Evolutionary conservation across 1,139 yeast species (phyloP).

Genomic region (Hansenula lynferdii): DNA sequence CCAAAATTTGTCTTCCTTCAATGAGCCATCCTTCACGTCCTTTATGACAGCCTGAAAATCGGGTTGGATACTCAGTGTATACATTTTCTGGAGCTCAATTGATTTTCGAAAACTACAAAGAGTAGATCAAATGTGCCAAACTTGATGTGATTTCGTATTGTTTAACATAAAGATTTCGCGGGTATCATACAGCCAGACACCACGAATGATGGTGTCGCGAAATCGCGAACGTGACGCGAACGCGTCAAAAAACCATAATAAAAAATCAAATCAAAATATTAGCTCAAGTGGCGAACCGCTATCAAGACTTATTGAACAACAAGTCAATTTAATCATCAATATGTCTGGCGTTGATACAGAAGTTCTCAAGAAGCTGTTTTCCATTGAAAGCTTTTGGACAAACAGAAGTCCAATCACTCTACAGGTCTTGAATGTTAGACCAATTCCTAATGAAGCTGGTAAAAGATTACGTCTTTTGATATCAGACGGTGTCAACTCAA

Average conservation of each 20-base stretch:
- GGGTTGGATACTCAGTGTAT: conserved; percentile 32
- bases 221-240: background rate
- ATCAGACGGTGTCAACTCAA: conserved; percentile 58
- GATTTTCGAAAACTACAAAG: background rate
- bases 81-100: conserved; percentile 2
- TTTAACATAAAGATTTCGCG: too few relatives aligned
- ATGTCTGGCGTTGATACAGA: conserved; percentile 12
- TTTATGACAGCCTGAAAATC: conserved; percentile 36
- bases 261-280: background rate
- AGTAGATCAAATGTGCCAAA: background rate
- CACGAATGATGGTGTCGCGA: background rate
- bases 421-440: conserved; percentile 45
- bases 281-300: conserved; percentile 1
- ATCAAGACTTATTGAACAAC: too few relatives aligned
- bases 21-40: conserved; percentile 28
- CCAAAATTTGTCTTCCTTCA: conserved; percentile 34
- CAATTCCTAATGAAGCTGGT: conserved; percentile 38
- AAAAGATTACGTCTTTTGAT: conserved; percentile 52
- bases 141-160: background rate
- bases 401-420: conserved; percentile 33
- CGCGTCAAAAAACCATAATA: background rate
- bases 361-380: conserved; percentile 13
- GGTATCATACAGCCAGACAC: background rate
- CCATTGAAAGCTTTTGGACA: conserved; percentile 14
- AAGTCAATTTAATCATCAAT: too few relatives aligned